A percentile compares a stretch with the other conserved stretches of the same genome.
These are phyloP conservation scores for Coprinopsis cinerea DNA, from an alignment of 768 basidiomycete species.

Conservation along the genomic window DNA sequence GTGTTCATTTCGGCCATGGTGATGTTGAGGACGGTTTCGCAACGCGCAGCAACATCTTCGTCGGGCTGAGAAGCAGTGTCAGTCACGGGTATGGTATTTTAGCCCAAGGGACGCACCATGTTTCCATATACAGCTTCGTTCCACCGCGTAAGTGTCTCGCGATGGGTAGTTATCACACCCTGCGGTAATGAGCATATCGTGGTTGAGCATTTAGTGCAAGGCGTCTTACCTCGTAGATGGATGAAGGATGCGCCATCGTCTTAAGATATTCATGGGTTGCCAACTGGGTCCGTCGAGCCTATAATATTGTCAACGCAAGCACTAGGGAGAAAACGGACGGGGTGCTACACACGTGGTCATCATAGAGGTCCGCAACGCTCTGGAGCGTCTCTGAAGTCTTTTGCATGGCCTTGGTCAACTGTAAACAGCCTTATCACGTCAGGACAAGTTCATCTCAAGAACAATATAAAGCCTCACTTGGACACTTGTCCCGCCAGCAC, in stretches of 20 bases:
- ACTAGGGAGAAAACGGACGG: background rate
- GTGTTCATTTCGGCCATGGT: constrained; percentile 87
- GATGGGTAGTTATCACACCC: constrained; percentile 73
- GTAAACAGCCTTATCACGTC: constrained; percentile 55
- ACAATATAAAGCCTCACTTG: constrained; percentile 34
- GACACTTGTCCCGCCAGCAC: constrained; percentile 82
- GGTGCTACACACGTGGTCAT: constrained; percentile 62
- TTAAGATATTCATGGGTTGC: constrained; percentile 74
- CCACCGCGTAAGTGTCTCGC: constrained; percentile 62
- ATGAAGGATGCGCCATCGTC: constrained; percentile 68
- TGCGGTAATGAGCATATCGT: constrained; percentile 23
- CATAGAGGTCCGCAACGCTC: constrained; percentile 71
- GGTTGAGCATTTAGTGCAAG: background rate
- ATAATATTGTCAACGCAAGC: background rate
- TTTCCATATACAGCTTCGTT: constrained; percentile 36
- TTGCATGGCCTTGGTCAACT: constrained; percentile 72
- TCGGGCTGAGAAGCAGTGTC: constrained; percentile 35
- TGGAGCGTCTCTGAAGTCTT: constrained; percentile 69
- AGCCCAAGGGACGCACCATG: constrained; percentile 8
- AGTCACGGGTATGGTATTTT: background rate
- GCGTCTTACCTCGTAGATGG: constrained; percentile 56
- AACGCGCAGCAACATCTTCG: constrained; percentile 64
- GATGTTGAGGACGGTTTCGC: constrained; percentile 83
- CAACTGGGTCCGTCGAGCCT: constrained; percentile 73
- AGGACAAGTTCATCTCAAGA: background rate